Evolutionary conservation across 2,329 filamentous ascomycete species (phyloP), one percentile per base, ranked within the genome.

Genomic region (Ophiocordyceps australis): DNA sequence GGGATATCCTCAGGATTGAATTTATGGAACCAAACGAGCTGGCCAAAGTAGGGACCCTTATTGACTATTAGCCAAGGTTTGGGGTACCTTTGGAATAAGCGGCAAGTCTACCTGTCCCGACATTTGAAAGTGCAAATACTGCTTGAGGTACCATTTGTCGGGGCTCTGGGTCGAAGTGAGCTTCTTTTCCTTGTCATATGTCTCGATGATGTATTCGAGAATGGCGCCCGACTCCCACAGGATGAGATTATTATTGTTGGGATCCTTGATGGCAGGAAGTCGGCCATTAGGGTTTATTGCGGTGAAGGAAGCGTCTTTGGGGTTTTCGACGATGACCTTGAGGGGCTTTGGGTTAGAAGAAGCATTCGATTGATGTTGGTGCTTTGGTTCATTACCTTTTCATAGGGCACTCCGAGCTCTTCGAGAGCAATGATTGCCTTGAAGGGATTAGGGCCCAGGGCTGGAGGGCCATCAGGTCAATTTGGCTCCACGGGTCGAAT

Each of bases 91-190:
- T n/a, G n/a, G n/a, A n/a, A n/a, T n/a, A n/a, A n/a, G n/a, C n/a
- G n/a, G n/a, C n/a, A n/a, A n/a, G n/a, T 19, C 10, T 28, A 40
- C 39, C 32, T 52, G 50, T 10, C 50, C 50, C 11, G 46, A 52
- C 33, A 44, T 44, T 25, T 54, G 50, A 30, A 52, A 52, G 35
- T 45, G 37, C 9, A 51, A 36, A 30, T 41, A 51, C 35, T 52
- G 47, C 34, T 46, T 47, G 23, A 42, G 28, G 4, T 32, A 31
- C 33, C 39, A 46, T 27, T 42, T 43, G 16, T 50, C 46, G n/a
- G 31, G 30, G 12, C 27, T 28, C 5, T 30, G 31, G n/a, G 32
- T 27, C 22, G 36, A 35, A 5, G 34, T 41, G 20, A 50, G 25
- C 35, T 39, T 46, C 22, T 27, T 22, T 11, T 35, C 35, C 20